phyloP scores from a whole-genome alignment of 352 stramenopile genomes.

The Pythium plurisporium region DNA sequence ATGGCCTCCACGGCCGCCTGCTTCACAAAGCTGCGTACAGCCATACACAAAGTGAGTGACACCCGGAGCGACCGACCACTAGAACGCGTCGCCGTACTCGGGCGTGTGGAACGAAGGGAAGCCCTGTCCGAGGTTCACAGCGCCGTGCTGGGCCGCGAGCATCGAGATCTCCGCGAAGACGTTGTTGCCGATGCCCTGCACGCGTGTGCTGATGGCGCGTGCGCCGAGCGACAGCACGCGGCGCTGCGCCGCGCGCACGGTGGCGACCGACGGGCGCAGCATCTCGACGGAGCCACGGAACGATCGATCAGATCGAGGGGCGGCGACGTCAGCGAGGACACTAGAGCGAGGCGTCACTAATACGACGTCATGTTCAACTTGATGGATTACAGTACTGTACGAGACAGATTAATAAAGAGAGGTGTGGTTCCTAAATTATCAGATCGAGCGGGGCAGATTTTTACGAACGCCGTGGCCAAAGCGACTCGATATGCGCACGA shows the following conservation, averaged over 20 bases:
- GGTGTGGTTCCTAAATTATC: conserved; percentile 1
- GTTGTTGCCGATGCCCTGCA: conserved; percentile 63
- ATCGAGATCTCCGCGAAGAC: conserved; percentile 88
- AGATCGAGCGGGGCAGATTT: too few species aligned
- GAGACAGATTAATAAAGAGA: too few species aligned
- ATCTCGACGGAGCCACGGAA: too few species aligned
- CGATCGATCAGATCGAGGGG: too few species aligned
- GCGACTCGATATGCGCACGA: not conserved
- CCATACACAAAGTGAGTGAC: not conserved
- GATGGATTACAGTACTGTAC: too few species aligned
- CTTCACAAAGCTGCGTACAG: conserved; percentile 73
- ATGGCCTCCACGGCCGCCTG: conserved; percentile 82
- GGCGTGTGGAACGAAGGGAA: conserved; percentile 95
- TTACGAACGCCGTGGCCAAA: too few species aligned
- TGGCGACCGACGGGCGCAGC: not conserved
- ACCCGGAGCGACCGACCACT: too few species aligned
- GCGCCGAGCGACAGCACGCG: not conserved
- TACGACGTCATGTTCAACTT: too few species aligned
- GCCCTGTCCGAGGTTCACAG: conserved; percentile 95
- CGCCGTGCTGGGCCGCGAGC: conserved; percentile 68
- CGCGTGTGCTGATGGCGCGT: conserved; percentile 55
- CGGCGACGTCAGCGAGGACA: not conserved
- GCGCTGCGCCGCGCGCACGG: not conserved
- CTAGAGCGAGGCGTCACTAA: not conserved
- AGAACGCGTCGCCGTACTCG: conserved; percentile 28